These are phyloP conservation scores for Mitragyna speciosa DNA, from an alignment of 257 asterid genomes.

Conservation along the genomic window DNA sequence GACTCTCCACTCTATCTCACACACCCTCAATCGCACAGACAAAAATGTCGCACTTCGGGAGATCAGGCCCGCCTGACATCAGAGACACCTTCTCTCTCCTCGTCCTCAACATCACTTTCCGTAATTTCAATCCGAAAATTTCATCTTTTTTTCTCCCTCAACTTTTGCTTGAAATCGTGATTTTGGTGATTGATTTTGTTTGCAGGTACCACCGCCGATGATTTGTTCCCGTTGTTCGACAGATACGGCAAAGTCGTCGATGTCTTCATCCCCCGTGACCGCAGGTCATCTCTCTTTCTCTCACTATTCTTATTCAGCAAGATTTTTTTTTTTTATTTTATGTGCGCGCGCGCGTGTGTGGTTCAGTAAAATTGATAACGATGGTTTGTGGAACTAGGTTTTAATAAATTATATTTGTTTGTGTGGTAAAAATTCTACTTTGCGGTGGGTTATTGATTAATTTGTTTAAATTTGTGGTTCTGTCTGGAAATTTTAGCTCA, in stretches of 20 bases:
- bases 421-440: neutral
- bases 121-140: constrained; percentile 21
- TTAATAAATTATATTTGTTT: too few relatives aligned
- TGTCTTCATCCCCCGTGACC: constrained; percentile 51
- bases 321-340: too few relatives aligned
- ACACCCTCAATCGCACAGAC: neutral
- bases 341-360: too few relatives aligned
- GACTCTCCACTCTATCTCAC: neutral
- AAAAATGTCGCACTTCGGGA: constrained; percentile 59
- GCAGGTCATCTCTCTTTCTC: constrained; percentile 29
- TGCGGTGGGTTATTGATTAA: neutral
- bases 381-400: neutral
- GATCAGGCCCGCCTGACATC: constrained; percentile 62
- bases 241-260: constrained; percentile 52
- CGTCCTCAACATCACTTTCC: constrained; percentile 64
- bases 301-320: neutral
- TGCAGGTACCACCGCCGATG: constrained; percentile 69
- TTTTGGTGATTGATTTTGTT: neutral
- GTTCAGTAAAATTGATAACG: too few relatives aligned
- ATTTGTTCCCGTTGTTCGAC: constrained; percentile 46
- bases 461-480: too few relatives aligned
- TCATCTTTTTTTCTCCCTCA: neutral
- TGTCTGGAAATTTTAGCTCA: too few relatives aligned
- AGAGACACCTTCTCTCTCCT: constrained; percentile 57
- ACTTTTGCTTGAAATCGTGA: neutral